phyloP scores from a whole-genome alignment of 129 eudicot species.

The Centella asiatica region DNA sequence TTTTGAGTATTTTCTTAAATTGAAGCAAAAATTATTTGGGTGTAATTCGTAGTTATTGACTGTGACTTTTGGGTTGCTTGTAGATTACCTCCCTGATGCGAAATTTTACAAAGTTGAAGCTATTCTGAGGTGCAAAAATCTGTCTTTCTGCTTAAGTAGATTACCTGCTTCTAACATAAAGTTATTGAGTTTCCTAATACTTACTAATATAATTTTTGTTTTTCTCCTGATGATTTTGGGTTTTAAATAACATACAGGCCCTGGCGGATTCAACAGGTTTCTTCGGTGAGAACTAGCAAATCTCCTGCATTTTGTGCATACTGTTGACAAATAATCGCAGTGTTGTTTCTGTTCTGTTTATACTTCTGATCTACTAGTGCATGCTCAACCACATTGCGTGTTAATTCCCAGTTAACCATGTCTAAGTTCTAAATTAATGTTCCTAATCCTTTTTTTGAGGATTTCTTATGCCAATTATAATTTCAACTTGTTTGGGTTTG shows the following conservation, averaged over 20 bases:
- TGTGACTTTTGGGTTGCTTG: conserved; percentile 6
- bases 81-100: conserved; percentile 42
- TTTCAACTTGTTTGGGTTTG: neutral
- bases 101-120: conserved; percentile 63
- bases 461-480: neutral
- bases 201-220: neutral
- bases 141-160: neutral
- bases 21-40: neutral
- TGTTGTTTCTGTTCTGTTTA: neutral
- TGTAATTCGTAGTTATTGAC: neutral
- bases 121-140: conserved; percentile 31
- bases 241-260: conserved; percentile 20
- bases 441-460: neutral
- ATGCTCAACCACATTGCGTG: neutral
- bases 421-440: neutral
- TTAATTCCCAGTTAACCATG: neutral
- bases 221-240: conserved; percentile 14
- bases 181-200: too few relatives aligned
- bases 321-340: neutral
- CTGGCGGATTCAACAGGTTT: conserved; percentile 49
- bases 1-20: neutral
- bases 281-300: conserved; percentile 32
- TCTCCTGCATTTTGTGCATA: neutral
- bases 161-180: too few relatives aligned
- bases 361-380: neutral